These are phyloP conservation scores for Entomortierella beljakovae DNA, from an alignment of 192 early-diverging fungal species.

Conservation along the genomic window DNA sequence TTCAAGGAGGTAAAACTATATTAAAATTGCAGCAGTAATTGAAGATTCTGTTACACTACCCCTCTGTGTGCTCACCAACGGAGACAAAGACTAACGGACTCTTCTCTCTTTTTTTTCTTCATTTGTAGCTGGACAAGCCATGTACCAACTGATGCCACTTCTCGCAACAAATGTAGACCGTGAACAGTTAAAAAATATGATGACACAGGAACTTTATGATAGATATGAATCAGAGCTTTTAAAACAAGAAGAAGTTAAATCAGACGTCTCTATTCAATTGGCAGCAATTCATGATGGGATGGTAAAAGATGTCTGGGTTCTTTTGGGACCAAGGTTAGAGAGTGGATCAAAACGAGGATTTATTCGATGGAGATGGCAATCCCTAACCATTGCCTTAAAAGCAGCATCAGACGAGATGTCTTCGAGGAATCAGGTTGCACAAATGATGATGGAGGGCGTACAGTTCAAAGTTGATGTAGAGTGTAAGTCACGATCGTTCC, in stretches of 20 bases:
- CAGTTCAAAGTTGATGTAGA: conserved; percentile 62
- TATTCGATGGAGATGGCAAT: conserved; percentile 51
- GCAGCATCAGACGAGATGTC: conserved; percentile 51
- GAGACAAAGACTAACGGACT: background rate
- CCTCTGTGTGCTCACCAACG: no score
- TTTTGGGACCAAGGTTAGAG: conserved; percentile 45
- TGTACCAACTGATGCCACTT: conserved; percentile 31
- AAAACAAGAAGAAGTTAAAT: conserved; percentile 32
- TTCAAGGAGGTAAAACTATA: conserved; percentile 57
- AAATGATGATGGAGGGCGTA: conserved; percentile 61
- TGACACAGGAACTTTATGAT: conserved; percentile 57
- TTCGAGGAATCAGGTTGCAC: conserved; percentile 53
- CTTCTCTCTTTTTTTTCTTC: background rate
- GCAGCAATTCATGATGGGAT: conserved; percentile 60
- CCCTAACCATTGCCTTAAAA: conserved; percentile 27
- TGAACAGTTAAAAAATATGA: conserved; percentile 20
- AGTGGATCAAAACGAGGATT: conserved; percentile 46
- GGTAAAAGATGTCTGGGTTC: conserved; percentile 62
- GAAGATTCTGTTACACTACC: no score
- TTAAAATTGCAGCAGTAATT: no score
- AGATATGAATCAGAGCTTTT: conserved; percentile 29
- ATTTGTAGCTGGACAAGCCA: conserved; percentile 34
- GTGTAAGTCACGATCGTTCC: no score
- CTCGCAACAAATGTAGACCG: conserved; percentile 28
- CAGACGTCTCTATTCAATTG: conserved; percentile 51